phyloP scores from a whole-genome alignment of 108 stramenopile genomes.

The Skeletonema marinoi region DNA sequence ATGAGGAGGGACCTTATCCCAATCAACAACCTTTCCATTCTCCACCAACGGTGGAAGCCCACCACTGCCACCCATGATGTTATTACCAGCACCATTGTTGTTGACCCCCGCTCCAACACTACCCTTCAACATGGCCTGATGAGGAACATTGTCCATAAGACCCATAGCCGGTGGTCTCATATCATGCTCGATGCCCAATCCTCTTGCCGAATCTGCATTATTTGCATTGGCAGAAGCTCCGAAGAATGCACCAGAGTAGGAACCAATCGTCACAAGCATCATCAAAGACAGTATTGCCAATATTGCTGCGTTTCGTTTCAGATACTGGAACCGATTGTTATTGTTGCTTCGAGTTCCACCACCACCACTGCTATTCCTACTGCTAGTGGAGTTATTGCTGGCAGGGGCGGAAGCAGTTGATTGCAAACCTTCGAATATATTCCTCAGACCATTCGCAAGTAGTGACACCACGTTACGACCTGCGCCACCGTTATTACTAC shows the following conservation, averaged over 20 bases:
- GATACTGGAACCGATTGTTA: neutral
- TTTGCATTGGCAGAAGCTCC: neutral
- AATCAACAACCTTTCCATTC: constrained; percentile 15
- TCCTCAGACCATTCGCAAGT: neutral
- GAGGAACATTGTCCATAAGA: constrained; percentile 22
- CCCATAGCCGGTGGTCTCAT: constrained; percentile 3
- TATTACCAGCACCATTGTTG: neutral
- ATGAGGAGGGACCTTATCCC: constrained; percentile 41
- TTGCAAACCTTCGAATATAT: neutral
- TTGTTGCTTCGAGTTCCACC: neutral
- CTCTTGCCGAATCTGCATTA: neutral
- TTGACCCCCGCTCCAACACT: neutral
- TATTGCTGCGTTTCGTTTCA: constrained; percentile 20
- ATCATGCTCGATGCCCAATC: neutral
- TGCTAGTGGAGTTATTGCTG: too few species aligned
- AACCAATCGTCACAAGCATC: constrained; percentile 15
- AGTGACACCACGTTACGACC: neutral
- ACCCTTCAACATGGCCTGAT: neutral
- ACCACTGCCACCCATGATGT: neutral
- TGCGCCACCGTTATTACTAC: neutral
- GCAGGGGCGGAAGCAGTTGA: neutral
- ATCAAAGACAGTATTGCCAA: constrained; percentile 6
- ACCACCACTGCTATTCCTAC: neutral
- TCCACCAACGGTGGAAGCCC: neutral
- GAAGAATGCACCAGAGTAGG: neutral